These are phyloP conservation scores for Phaeosphaeriaceae sp. DNA, from an alignment of 2,329 filamentous ascomycete species.

Conservation along the genomic window DNA sequence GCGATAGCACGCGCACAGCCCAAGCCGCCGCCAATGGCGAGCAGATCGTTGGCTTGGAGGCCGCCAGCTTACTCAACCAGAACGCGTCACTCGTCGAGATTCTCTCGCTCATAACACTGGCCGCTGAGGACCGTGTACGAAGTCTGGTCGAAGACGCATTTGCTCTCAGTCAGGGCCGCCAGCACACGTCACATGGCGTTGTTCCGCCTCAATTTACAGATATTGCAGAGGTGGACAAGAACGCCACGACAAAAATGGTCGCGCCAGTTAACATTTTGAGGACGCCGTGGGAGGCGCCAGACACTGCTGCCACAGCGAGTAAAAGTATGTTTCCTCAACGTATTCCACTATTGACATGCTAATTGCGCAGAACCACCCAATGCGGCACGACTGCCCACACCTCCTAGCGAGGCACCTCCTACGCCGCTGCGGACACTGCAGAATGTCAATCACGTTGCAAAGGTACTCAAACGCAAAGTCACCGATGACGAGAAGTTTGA, in stretches of 20 bases:
- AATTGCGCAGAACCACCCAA: constrained; percentile 39
- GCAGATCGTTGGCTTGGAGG: constrained; percentile 62
- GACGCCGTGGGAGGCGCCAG: constrained; percentile 52
- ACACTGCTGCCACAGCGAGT: constrained; percentile 58
- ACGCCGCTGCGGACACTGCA: constrained; percentile 57
- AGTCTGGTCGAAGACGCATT: constrained; percentile 80
- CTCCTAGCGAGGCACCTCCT: constrained; percentile 56
- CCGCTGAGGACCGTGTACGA: constrained; percentile 79
- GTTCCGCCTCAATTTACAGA: constrained; percentile 79
- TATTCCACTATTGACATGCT: constrained; percentile 4
- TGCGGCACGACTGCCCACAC: constrained; percentile 53
- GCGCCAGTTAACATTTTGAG: constrained; percentile 47
- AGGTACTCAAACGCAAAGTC: constrained; percentile 46
- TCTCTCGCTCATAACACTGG: constrained; percentile 80
- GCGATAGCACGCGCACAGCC: constrained; percentile 46
- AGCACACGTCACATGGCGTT: constrained; percentile 79
- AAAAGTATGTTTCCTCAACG: constrained; percentile 30
- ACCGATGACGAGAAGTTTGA: constrained; percentile 72
- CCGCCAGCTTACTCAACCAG: constrained; percentile 69
- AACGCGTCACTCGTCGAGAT: constrained; percentile 82
- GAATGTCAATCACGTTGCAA: constrained; percentile 67
- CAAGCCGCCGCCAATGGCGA: constrained; percentile 66
- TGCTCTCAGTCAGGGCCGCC: constrained; percentile 72
- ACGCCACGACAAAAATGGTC: constrained; percentile 47
- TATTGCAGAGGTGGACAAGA: constrained; percentile 65